phyloP scores from a whole-genome alignment of 179 eudicot species.

The Silene coronaria region DNA sequence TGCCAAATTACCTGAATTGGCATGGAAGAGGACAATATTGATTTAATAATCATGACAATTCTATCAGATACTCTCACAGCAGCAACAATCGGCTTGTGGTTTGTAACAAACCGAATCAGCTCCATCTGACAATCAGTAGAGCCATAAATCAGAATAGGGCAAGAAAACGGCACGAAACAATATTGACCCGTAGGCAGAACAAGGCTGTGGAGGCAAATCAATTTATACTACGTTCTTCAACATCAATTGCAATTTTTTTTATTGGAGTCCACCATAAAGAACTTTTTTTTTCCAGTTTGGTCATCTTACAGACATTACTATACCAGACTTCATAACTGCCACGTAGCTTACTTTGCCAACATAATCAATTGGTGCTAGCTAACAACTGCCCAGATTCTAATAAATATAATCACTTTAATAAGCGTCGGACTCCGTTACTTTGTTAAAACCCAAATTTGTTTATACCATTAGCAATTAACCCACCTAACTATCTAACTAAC shows the following conservation, averaged over 20 bases:
- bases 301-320: too few relatives aligned
- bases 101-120: constrained; percentile 70
- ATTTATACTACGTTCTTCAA: not conserved
- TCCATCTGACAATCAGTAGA: constrained; percentile 57
- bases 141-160: constrained; percentile 1
- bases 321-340: too few relatives aligned
- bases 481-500: too few relatives aligned
- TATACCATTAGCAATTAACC: too few relatives aligned
- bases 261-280: not conserved
- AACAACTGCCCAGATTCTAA: too few relatives aligned
- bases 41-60: constrained; percentile 44
- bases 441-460: too few relatives aligned
- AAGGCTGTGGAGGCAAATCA: not conserved
- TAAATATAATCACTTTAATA: too few relatives aligned
- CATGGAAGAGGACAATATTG: constrained; percentile 38
- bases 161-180: not conserved
- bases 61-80: constrained; percentile 71
- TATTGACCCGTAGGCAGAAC: not conserved
- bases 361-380: too few relatives aligned
- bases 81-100: constrained; percentile 69
- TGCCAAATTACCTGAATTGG: constrained; percentile 55
- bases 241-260: too few relatives aligned
- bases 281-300: not conserved
- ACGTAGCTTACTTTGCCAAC: too few relatives aligned
- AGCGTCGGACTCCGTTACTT: too few relatives aligned